phyloP scores from a whole-genome alignment of 208 protist species.

The Phytomonas sp. region DNA sequence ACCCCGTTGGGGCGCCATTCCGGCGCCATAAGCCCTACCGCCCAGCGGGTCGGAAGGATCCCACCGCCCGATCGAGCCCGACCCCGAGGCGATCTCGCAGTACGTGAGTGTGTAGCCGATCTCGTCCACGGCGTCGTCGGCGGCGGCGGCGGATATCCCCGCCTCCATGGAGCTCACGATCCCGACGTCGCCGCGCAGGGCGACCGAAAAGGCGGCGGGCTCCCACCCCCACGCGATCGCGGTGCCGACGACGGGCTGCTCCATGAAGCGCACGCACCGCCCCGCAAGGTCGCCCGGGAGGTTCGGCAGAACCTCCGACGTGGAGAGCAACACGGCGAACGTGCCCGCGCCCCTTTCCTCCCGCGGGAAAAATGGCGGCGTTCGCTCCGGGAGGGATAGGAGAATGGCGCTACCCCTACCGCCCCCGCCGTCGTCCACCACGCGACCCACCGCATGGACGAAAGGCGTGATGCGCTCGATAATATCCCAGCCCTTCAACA shows the following conservation, averaged over 20 bases:
- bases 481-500: slow-evolving; percentile 41
- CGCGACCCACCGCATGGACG: slow-evolving; percentile 73
- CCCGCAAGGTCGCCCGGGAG: slow-evolving; percentile 18
- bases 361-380: neutral
- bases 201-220: slow-evolving; percentile 39
- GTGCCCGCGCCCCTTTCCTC: slow-evolving; percentile 2
- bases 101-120: slow-evolving; percentile 71
- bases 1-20: neutral
- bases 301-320: slow-evolving; percentile 50
- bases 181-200: slow-evolving; percentile 34
- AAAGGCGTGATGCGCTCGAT: slow-evolving; percentile 74
- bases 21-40: neutral
- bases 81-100: slow-evolving; percentile 38
- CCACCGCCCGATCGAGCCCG: neutral
- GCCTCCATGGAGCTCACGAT: slow-evolving; percentile 42
- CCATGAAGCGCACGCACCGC: slow-evolving; percentile 50
- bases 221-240: slow-evolving; percentile 29
- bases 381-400: slow-evolving; percentile 17
- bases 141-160: neutral
- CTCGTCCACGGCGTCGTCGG: slow-evolving; percentile 28
- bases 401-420: slow-evolving; percentile 58
- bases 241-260: slow-evolving; percentile 67
- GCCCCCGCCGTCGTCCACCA: slow-evolving; percentile 21
- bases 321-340: slow-evolving; percentile 65
- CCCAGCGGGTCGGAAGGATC: neutral